Evolutionary conservation across 2,329 filamentous ascomycete genomes (phyloP), one percentile per base, ranked within the genome.

Genomic region (Pseudopyrenochaeta lycopersici): DNA sequence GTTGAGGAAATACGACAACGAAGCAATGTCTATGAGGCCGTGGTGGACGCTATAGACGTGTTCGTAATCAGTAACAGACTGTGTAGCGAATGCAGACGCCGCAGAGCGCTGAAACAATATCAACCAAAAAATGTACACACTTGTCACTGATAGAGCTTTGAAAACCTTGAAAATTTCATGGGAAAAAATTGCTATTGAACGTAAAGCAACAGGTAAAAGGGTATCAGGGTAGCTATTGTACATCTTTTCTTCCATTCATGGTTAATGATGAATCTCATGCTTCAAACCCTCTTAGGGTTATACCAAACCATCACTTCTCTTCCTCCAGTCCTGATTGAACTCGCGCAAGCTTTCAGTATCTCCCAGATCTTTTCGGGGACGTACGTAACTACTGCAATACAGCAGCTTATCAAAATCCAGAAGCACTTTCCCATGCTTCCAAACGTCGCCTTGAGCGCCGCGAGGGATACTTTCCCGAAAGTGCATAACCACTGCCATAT

Each of bases 251-350:
- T 36, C 15, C 7, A n/a, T n/a, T n/a, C n/a, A n/a, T n/a, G n/a
- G n/a, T n/a, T 6, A 21, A 15, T 9, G 20, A 18, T 17, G 35
- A 38, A 9, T 17, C 20, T 54, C 29, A 60, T 2, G 4, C 15
- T 38, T 54, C 29, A 60, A 2, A 40, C 29, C 23, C 55, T 48
- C 41, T 65, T 65, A n/a, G 62, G 62, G 32, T 65, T 56, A 23
- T 63, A 49, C 59, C 59, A 65, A 38, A 64, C 53, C 36, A 61
- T 15, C 2, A 63, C 36, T 52, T 64, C 62, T 15, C 50, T 49
- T 1, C 52, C 49, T 10, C 50, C 62, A 30, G 49, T 49, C 3
- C 21, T 29, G 4, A 41, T 30, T 2, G 39, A 41, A n/a, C 21
- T 17, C 7, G 31, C 52, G 7, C 56, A 38, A 15, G 52, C 54